Percentiles rank a stretch among this genome's conserved stretches.
Evolutionary conservation across 108 stramenopile genomes (phyloP).

Genomic region (Cyclotella cryptica): DNA sequence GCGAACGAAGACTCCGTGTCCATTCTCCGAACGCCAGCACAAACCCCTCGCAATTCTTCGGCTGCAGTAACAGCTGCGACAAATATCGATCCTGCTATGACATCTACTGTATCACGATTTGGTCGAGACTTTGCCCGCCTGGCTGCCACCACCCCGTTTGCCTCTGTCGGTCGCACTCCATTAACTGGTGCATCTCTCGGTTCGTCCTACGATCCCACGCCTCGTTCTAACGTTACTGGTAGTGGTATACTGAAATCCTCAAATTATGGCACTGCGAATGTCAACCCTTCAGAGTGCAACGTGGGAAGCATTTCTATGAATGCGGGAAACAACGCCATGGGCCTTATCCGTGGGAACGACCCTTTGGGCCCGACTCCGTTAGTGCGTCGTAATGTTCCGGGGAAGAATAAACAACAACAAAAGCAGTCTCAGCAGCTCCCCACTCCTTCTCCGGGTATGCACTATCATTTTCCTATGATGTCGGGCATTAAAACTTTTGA

Average conservation of each 20-base stretch:
- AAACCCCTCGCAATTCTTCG: conserved; percentile 4
- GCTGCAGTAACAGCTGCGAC: neutral
- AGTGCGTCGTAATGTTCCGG: conserved; percentile 22
- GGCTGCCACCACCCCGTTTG: conserved; percentile 26
- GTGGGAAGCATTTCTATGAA: conserved; percentile 2
- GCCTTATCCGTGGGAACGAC: conserved; percentile 41
- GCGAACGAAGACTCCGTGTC: conserved; percentile 7
- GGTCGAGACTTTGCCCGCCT: conserved; percentile 21
- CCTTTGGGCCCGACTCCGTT: conserved; percentile 50
- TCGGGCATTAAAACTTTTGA: conserved; percentile 13
- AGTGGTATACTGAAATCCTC: conserved; percentile 23
- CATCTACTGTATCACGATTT: conserved; percentile 6
- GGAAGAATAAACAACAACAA: conserved; percentile 3
- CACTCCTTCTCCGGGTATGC: conserved; percentile 35
- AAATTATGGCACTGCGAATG: conserved; percentile 1
- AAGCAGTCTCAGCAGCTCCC: conserved; percentile 25
- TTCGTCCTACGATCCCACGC: neutral
- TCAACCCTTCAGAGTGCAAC: neutral
- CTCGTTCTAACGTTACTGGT: conserved; percentile 2
- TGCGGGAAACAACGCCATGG: conserved; percentile 27
- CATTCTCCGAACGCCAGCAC: conserved; percentile 11
- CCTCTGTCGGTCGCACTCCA: conserved; percentile 27
- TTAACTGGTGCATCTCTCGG: conserved; percentile 38
- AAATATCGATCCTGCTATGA: neutral
- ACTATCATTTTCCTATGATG: conserved; percentile 26